Evolutionary conservation across 306 rosid species (phyloP).

Genomic region (Cicer arietinum): DNA sequence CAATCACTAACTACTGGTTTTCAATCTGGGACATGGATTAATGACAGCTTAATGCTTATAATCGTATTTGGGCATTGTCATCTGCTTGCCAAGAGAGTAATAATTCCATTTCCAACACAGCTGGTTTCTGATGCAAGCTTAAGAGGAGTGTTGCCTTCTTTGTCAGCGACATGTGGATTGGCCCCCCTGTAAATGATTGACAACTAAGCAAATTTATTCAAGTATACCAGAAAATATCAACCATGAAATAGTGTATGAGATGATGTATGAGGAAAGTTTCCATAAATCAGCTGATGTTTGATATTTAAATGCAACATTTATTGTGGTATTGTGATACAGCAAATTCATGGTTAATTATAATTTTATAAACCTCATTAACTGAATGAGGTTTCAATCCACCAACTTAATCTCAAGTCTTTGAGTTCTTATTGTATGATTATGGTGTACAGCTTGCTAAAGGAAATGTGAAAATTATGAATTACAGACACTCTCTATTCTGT

Average conservation of each 20-base stretch:
- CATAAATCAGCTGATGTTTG: constrained; percentile 21
- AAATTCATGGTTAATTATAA: constrained; percentile 25
- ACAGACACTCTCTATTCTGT: background rate
- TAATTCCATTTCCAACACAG: constrained; percentile 48
- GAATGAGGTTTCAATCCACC: constrained; percentile 29
- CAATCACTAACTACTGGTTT: constrained; percentile 23
- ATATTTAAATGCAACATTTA: constrained; percentile 28
- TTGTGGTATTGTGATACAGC: background rate
- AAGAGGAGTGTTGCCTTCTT: constrained; percentile 63
- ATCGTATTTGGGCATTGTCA: constrained; percentile 44
- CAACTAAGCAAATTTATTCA: constrained; percentile 1
- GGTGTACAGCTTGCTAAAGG: constrained; percentile 11
- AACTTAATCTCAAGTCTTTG: constrained; percentile 12
- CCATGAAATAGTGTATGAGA: constrained; percentile 16
- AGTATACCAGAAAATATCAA: constrained; percentile 17
- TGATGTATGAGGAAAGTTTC: constrained; percentile 14
- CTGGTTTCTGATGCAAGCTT: constrained; percentile 58
- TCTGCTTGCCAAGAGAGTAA: constrained; percentile 53
- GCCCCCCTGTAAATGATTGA: constrained; percentile 66
- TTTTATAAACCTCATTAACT: background rate
- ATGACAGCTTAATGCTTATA: background rate
- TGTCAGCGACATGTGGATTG: constrained; percentile 52
- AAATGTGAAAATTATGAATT: constrained; percentile 25
- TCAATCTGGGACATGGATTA: constrained; percentile 33
- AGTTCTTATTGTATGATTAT: constrained; percentile 13